phyloP scores from a whole-genome alignment of 1,284 basidiomycete species.

The Pascua sp. region DNA sequence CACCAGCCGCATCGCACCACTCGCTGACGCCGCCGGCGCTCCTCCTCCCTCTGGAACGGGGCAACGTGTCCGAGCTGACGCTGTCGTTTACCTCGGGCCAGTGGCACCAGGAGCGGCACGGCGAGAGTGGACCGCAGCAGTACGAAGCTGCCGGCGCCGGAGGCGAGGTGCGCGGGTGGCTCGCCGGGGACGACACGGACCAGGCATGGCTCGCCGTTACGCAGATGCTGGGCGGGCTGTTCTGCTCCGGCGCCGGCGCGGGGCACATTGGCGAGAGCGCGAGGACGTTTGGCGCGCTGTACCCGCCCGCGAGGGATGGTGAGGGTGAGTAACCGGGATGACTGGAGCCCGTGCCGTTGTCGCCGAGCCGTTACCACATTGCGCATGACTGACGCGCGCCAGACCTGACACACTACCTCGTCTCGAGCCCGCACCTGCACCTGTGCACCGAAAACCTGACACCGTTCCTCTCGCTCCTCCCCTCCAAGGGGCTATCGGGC shows the following conservation, averaged over 20 bases:
- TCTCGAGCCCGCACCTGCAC: conserved; percentile 66
- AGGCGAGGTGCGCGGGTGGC: conserved; percentile 86
- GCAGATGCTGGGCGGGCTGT: conserved; percentile 84
- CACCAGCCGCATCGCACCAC: conserved; percentile 67
- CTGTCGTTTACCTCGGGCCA: conserved; percentile 82
- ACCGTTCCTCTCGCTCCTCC: conserved; percentile 88
- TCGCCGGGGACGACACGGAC: conserved; percentile 55
- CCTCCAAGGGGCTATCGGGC: conserved; percentile 87
- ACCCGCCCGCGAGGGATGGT: conserved; percentile 54
- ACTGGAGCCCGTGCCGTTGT: no score
- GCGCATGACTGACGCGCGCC: neutral
- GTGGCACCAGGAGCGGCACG: conserved; percentile 86
- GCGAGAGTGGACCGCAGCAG: conserved; percentile 56
- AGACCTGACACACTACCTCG: conserved; percentile 48
- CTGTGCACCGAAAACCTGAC: conserved; percentile 97
- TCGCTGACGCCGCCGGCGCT: conserved; percentile 77
- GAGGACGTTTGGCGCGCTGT: conserved; percentile 50
- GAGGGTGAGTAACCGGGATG: conserved; percentile 4
- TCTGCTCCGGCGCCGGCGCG: conserved; percentile 79
- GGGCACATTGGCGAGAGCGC: conserved; percentile 59
- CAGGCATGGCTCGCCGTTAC: conserved; percentile 78
- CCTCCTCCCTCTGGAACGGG: conserved; percentile 78
- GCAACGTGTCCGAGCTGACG: conserved; percentile 79
- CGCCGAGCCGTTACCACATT: neutral
- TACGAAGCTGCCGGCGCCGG: conserved; percentile 73